A percentile compares a stretch with the other conserved stretches of the same genome.
Evolutionary conservation across 2,329 filamentous ascomycete genomes (phyloP).

Genomic region (Paradendryphiella salina): DNA sequence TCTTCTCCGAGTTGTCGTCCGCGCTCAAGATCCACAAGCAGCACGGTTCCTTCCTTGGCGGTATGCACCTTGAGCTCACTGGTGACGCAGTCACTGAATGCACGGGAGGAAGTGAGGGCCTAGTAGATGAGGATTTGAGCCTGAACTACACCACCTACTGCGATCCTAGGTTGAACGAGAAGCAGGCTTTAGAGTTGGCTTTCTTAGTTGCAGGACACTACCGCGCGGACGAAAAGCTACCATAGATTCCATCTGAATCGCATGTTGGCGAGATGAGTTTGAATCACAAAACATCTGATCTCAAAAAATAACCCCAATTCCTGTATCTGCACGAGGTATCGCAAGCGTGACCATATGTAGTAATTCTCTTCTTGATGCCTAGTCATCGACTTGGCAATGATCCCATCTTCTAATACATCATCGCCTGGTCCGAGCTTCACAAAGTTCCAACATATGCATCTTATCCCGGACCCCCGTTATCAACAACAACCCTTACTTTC

Average conservation of each 20-base stretch:
- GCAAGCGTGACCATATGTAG: constrained; percentile 2
- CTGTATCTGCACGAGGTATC: neutral
- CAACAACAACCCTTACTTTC: constrained; percentile 16
- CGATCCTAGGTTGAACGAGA: constrained; percentile 93
- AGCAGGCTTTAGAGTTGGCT: constrained; percentile 92
- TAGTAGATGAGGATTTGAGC: constrained; percentile 85
- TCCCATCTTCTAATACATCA: constrained; percentile 7
- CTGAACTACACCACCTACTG: constrained; percentile 96
- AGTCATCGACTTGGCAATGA: neutral
- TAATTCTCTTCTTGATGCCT: neutral
- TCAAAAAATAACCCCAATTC: neutral
- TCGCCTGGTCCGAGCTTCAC: constrained; percentile 11
- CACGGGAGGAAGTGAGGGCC: constrained; percentile 81
- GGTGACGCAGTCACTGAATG: constrained; percentile 97
- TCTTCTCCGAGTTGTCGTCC: constrained; percentile 82
- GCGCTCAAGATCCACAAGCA: constrained; percentile 84
- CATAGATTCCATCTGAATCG: neutral
- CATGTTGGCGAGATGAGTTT: neutral
- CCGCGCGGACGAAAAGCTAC: constrained; percentile 49
- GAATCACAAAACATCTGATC: neutral
- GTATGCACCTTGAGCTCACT: constrained; percentile 92
- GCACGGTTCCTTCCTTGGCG: constrained; percentile 83
- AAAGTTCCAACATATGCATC: constrained; percentile 10
- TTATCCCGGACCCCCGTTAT: constrained; percentile 30
- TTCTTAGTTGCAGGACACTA: constrained; percentile 90